Base-by-base conservation (phyloP, 2,329 filamentous ascomycete genomes). In the Fusarium staphyleae region DNA sequence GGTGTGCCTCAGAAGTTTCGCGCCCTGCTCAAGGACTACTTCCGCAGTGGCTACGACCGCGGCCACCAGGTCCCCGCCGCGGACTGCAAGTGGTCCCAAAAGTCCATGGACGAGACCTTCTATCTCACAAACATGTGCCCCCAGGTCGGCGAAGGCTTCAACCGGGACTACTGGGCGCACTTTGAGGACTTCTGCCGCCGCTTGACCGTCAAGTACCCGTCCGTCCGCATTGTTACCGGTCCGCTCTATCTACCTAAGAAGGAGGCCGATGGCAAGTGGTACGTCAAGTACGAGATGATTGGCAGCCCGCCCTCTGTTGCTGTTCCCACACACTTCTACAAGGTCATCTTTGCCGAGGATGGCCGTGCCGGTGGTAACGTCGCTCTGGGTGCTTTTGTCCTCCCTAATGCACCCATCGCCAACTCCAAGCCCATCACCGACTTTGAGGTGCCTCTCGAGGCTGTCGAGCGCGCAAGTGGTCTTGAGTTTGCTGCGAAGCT, bases 261-360 rank as follows among this genome's bases (percentile, higher is more conserved):
- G 55, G 91, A 96, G 63, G 81, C 87, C 4, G 75, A 76, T 50
- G 95, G 98, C 78, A 89, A 98, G 79, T 99, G 93, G 92, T 88
- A 92, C 64, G 92, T 97, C 52, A 87, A 82, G 56, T 98, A 99
- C 78, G 95, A 99, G 78, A 89, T 99, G 54, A 96, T 99, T 66
- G 95, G 95, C 32, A 89, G 82, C 71, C 95, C 95, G 62, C 93
- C 95, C 7, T 96, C 92, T 68, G 89, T 99, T 48, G 93, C 95
- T 19, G 95, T 99, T 46, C 95, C 95, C 3, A 99, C 95, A 16
- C 95, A 99, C 75, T 99, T 99, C 78, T 99, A 96, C 84, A 99
- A 99, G 80, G 91, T 99, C 69, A 95, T 99, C 66, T 96, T 95
- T 69, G 95, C 91, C 19, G 95, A 99, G 77, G 91, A 96, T 69